A percentile compares a stretch with the other conserved stretches of the same genome.
phyloP scores from a whole-genome alignment of 2,329 filamentous ascomycete species.

The Paecilomyces formosus region DNA sequence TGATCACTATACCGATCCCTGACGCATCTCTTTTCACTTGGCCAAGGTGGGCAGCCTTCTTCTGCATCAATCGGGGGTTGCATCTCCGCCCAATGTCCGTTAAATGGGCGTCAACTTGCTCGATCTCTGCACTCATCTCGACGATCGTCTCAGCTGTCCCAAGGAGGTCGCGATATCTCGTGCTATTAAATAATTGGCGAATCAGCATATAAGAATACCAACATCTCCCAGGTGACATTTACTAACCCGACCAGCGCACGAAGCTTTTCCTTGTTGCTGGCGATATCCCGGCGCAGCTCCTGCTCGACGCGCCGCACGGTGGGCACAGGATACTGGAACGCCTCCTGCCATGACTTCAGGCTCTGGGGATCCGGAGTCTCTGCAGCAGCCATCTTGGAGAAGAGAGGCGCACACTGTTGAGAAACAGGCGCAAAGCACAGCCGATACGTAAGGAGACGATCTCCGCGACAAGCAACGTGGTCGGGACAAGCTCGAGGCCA shows the following conservation, averaged over 20 bases:
- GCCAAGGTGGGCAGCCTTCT: slow-evolving; percentile 54
- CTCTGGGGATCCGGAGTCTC: slow-evolving; percentile 49
- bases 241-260: slow-evolving; percentile 58
- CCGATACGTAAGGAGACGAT: not conserved
- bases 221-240: not conserved
- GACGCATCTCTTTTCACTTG: slow-evolving; percentile 34
- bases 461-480: slow-evolving; percentile 1
- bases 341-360: slow-evolving; percentile 58
- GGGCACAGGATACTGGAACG: slow-evolving; percentile 58
- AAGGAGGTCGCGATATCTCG: slow-evolving; percentile 78
- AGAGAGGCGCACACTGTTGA: not conserved
- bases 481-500: not conserved
- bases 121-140: slow-evolving; percentile 74
- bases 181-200: slow-evolving; percentile 27
- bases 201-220: slow-evolving; percentile 3
- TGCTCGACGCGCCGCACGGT: slow-evolving; percentile 56
- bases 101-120: slow-evolving; percentile 63
- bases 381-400: slow-evolving; percentile 41
- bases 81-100: slow-evolving; percentile 68
- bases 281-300: slow-evolving; percentile 55
- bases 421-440: not conserved
- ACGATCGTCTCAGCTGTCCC: slow-evolving; percentile 93
- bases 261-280: slow-evolving; percentile 59
- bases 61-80: slow-evolving; percentile 62
- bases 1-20: slow-evolving; percentile 21